phyloP scores from a whole-genome alignment of 257 asterid genomes.

The Przewalskia tangutica region DNA sequence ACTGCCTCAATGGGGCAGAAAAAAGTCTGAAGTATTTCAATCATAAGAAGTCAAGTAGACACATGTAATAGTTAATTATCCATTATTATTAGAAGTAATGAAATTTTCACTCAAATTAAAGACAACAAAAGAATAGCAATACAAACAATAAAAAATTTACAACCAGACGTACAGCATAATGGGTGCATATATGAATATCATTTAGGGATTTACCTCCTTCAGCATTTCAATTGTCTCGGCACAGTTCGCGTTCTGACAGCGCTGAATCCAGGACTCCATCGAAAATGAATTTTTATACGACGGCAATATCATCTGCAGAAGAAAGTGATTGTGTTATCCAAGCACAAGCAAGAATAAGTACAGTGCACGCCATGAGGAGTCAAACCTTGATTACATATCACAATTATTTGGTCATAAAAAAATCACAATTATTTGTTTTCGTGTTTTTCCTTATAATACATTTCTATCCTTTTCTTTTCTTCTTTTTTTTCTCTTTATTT shows the following conservation, averaged over 20 bases:
- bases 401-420: background rate
- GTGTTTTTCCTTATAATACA: background rate
- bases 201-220: slow-evolving; percentile 58
- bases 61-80: background rate
- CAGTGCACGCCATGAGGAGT: background rate
- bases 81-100: background rate
- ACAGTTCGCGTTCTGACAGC: slow-evolving; percentile 58
- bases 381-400: background rate
- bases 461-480: background rate
- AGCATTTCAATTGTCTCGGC: slow-evolving; percentile 75
- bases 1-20: background rate
- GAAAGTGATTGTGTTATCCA: slow-evolving; percentile 12
- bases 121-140: background rate
- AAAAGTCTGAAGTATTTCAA: background rate
- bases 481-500: background rate
- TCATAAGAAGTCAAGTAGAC: background rate
- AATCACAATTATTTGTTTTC: background rate
- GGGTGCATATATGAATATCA: background rate
- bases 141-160: background rate
- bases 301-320: slow-evolving; percentile 68
- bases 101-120: background rate
- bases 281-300: slow-evolving; percentile 42
- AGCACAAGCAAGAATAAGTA: slow-evolving; percentile 1
- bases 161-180: background rate
- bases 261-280: slow-evolving; percentile 59